These are phyloP conservation scores for Articulospora tetracladia DNA, from an alignment of 495 filamentous ascomycete genomes.

Conservation along the genomic window DNA sequence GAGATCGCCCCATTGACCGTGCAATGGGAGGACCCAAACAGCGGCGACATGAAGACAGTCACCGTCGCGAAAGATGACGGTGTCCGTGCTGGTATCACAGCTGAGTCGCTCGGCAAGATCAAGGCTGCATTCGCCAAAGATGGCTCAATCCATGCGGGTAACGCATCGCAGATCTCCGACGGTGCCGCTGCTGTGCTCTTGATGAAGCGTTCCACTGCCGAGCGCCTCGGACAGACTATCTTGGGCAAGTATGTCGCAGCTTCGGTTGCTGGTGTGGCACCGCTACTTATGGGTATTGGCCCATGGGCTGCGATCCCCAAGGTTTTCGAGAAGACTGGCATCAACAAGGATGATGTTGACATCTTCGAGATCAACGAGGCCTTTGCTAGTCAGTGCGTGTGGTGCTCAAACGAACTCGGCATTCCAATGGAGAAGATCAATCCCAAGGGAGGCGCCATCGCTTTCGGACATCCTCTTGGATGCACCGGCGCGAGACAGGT, in stretches of 20 bases:
- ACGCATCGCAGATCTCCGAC: slow-evolving; percentile 92
- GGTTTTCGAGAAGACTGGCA: slow-evolving; percentile 79
- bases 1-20: slow-evolving; percentile 88
- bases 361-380: slow-evolving; percentile 99
- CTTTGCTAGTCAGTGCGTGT: slow-evolving; percentile 92
- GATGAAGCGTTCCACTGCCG: slow-evolving; percentile 92
- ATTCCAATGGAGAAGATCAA: slow-evolving; percentile 82
- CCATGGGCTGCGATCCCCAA: slow-evolving; percentile 96
- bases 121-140: slow-evolving; percentile 87
- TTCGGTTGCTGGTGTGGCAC: slow-evolving; percentile 83
- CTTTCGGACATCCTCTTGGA: slow-evolving; percentile 96
- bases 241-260: slow-evolving; percentile 86
- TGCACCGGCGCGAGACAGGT: slow-evolving; percentile 94
- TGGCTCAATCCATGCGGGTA: slow-evolving; percentile 92
- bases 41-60: slow-evolving; percentile 78
- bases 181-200: slow-evolving; percentile 92
- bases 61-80: slow-evolving; percentile 87
- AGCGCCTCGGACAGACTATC: slow-evolving; percentile 81
- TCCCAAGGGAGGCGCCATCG: slow-evolving; percentile 96
- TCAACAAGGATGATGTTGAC: slow-evolving; percentile 88
- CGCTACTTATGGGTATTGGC: slow-evolving; percentile 92
- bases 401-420: slow-evolving; percentile 86
- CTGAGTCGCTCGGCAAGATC: slow-evolving; percentile 84
- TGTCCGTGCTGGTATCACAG: slow-evolving; percentile 78
- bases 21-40: slow-evolving; percentile 84